Base-by-base conservation (phyloP, 495 filamentous ascomycete species). In the Talaromyces adpressus region DNA sequence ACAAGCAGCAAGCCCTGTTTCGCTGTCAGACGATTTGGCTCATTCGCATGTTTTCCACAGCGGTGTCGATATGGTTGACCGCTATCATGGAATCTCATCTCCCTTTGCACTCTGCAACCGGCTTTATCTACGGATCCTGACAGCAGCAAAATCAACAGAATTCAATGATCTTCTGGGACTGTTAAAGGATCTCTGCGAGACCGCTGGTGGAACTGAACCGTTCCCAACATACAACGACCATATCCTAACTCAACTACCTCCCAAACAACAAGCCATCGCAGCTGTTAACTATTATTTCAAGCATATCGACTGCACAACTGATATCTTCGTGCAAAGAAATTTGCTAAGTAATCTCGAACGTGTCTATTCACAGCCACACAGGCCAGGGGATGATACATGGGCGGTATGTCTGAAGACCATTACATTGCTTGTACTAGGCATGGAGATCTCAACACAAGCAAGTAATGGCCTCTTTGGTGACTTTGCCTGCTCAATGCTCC, bases 401-500 rank as follows among this genome's bases (percentile, higher is more conserved):
- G 59, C 32, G 30, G 32, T 61, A 27, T 61, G 59, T 18, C 34
- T 61, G 3, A 39, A 49, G 18, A 25, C n/a, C 8, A 61, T 61
- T 11, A 61, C 25, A 6, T 6, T 61, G 12, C 59, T 61, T 25
- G 59, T 61, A n/a, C 20, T 39, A 12, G 59, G 59, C 20, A 22
- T 27, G 25, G 59, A 61, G 6, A 51, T 61, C 3, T 30, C 18
- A 5, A 22, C 45, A n/a, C 59, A 61, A 12, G 22, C 20, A 22
- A 25, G 12, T n/a, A 30, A 22, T 7, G 9, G 16, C 4, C 6
- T 61, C 14, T 34, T 59, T 45, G 57, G 36, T 4, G n/a, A 59
- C 30, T 59, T 59, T 45, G 57, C 36, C 11, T 30, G 29, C 11
- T 45, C 57, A 45, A 30, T 61, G 2, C 29, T 47, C 8, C 22